Percentiles rank a stretch among this genome's conserved stretches.
phyloP scores from a whole-genome alignment of 2,329 filamentous ascomycete species.

The Furcasterigmium furcatum region DNA sequence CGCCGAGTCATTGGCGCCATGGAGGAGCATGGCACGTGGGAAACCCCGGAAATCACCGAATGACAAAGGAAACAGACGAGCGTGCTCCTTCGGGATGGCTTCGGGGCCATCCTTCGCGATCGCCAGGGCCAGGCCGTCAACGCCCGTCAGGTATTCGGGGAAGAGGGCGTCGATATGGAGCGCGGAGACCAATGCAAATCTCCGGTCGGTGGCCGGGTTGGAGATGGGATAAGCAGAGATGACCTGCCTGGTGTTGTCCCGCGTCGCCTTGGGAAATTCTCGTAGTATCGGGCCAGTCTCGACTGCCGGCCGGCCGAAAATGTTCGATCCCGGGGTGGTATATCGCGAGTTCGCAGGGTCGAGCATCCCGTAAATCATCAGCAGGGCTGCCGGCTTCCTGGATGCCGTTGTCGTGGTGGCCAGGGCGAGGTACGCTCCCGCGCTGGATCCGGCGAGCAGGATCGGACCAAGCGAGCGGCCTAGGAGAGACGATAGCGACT shows the following conservation, averaged over 20 bases:
- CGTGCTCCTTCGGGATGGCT: background rate
- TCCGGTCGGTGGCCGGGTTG: background rate
- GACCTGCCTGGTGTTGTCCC: background rate
- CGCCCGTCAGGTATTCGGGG: background rate
- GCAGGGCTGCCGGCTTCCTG: background rate
- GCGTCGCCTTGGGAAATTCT: background rate
- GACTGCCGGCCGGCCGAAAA: background rate
- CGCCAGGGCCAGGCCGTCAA: background rate
- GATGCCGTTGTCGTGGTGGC: background rate
- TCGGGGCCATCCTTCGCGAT: background rate
- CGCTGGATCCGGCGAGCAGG: background rate
- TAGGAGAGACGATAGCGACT: background rate
- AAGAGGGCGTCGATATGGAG: background rate
- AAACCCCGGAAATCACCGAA: background rate
- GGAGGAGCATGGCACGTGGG: background rate
- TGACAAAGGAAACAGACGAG: background rate
- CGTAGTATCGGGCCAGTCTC: background rate
- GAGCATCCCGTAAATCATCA: background rate
- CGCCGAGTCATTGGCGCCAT: background rate
- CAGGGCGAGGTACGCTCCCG: background rate
- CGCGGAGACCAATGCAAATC: background rate
- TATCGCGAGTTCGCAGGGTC: background rate
- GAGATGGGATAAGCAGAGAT: background rate
- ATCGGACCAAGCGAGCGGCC: background rate
- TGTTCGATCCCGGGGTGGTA: background rate